Percentiles rank a stretch among this genome's conserved stretches.
Conservation (phyloP, 2,329 filamentous ascomycete species). For the Nemania sp. region DNA sequence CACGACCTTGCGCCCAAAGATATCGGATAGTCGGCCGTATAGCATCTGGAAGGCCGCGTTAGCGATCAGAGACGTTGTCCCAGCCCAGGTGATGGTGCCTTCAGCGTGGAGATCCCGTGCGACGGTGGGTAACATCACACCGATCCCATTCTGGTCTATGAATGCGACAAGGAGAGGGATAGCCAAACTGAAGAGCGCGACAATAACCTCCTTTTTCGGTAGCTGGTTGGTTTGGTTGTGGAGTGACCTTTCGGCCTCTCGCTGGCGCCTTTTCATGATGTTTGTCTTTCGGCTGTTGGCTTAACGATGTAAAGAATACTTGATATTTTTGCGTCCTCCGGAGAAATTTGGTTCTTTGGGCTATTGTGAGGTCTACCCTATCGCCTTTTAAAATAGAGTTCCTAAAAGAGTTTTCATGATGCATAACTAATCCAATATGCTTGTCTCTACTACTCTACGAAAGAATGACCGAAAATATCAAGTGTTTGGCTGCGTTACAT, state of each 20-base stretch:
- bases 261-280: slow-evolving; percentile 27
- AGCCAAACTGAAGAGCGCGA: slow-evolving; percentile 24
- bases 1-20: slow-evolving; percentile 60
- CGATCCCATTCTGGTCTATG: slow-evolving; percentile 42
- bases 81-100: slow-evolving; percentile 40
- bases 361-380: too few relatives aligned
- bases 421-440: too few relatives aligned
- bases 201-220: slow-evolving; percentile 3
- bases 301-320: not conserved
- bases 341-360: too few relatives aligned
- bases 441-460: too few relatives aligned
- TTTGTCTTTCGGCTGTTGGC: not conserved
- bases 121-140: slow-evolving; percentile 43
- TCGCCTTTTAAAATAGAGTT: too few relatives aligned
- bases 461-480: too few relatives aligned
- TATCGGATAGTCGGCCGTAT: slow-evolving; percentile 59
- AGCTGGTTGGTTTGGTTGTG: slow-evolving; percentile 29
- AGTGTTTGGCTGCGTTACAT: too few relatives aligned
- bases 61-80: slow-evolving; percentile 42
- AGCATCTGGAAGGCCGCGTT: slow-evolving; percentile 59
- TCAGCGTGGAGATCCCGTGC: slow-evolving; percentile 38
- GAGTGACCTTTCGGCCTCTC: slow-evolving; percentile 32
- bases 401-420: too few relatives aligned
- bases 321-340: too few relatives aligned
- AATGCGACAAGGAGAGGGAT: slow-evolving; percentile 30